Percentiles rank a stretch among this genome's conserved stretches.
Evolutionary conservation across 768 basidiomycete species (phyloP).

Genomic region (Rhodotorula kratochvilovae): DNA sequence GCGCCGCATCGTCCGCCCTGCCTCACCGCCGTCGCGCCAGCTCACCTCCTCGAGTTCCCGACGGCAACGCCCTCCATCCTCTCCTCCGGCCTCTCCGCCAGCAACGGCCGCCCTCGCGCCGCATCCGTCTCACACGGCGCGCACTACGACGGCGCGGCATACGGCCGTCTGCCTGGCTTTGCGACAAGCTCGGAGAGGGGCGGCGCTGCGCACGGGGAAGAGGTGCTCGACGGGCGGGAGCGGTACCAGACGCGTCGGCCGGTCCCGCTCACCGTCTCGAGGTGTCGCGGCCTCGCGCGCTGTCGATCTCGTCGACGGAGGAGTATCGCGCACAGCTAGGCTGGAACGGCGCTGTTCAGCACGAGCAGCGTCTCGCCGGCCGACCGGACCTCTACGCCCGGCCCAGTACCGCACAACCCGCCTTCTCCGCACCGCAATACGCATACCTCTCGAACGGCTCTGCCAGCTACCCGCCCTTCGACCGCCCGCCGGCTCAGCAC

Average conservation of each 20-base stretch:
- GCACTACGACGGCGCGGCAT: not conserved
- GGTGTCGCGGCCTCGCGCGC: constrained; percentile 5
- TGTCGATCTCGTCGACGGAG: constrained; percentile 24
- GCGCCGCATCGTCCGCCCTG: not conserved
- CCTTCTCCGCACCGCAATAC: not conserved
- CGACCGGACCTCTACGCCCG: not conserved
- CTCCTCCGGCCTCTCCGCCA: not conserved
- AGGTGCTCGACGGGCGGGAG: not conserved
- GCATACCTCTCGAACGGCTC: not conserved
- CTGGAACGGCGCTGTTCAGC: not conserved
- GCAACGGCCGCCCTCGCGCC: not conserved
- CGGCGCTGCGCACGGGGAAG: not conserved
- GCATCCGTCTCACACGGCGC: not conserved
- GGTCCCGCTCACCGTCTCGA: not conserved
- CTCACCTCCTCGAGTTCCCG: constrained; percentile 1
- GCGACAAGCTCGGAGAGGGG: constrained; percentile 23
- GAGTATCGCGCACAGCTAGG: constrained; percentile 7
- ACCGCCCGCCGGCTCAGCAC: not conserved
- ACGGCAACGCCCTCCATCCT: constrained; percentile 17
- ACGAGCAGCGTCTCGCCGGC: not conserved
- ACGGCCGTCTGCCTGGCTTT: constrained; percentile 3
- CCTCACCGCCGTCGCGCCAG: not conserved
- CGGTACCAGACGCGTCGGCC: not conserved
- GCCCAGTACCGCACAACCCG: not conserved
- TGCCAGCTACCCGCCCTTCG: not conserved